Conservation (phyloP, 2,329 filamentous ascomycete genomes). For the Sphaceloma murrayae region DNA sequence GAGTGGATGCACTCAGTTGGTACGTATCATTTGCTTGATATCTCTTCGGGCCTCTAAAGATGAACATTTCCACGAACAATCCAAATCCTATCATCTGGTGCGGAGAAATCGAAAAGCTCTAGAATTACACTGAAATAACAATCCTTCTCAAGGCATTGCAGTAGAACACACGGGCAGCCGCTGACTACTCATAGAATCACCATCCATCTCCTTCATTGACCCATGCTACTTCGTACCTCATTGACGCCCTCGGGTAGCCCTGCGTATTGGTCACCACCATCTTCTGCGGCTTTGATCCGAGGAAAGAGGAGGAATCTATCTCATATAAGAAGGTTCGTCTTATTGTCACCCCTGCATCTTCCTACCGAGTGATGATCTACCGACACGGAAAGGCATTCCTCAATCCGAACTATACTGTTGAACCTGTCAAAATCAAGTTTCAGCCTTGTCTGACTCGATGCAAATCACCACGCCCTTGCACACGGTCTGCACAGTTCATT, state of each 20-base stretch:
- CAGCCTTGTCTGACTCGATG: constrained; percentile 54
- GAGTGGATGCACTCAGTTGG: background rate
- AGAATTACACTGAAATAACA: constrained; percentile 45
- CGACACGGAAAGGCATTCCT: constrained; percentile 59
- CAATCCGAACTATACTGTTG: constrained; percentile 55
- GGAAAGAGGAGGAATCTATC: constrained; percentile 4
- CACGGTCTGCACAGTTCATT: constrained; percentile 4
- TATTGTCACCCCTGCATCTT: background rate
- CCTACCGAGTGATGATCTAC: constrained; percentile 45
- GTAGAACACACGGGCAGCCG: too few relatives aligned
- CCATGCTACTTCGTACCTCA: too few relatives aligned
- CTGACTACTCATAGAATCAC: too few relatives aligned
- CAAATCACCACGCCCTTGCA: constrained; percentile 9
- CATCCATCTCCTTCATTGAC: too few relatives aligned
- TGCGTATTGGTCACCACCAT: too few relatives aligned
- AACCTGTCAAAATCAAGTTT: constrained; percentile 55
- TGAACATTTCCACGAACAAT: constrained; percentile 40
- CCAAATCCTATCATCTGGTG: constrained; percentile 47
- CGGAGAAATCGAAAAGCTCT: constrained; percentile 41
- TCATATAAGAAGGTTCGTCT: constrained; percentile 16
- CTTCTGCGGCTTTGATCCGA: too few relatives aligned
- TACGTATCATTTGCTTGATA: too few relatives aligned
- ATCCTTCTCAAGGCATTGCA: background rate
- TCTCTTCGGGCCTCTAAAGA: constrained; percentile 4
- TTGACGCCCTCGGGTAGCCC: background rate